Conservation (phyloP, 108 stramenopile genomes). For the Nitzschia putrida region DNA sequence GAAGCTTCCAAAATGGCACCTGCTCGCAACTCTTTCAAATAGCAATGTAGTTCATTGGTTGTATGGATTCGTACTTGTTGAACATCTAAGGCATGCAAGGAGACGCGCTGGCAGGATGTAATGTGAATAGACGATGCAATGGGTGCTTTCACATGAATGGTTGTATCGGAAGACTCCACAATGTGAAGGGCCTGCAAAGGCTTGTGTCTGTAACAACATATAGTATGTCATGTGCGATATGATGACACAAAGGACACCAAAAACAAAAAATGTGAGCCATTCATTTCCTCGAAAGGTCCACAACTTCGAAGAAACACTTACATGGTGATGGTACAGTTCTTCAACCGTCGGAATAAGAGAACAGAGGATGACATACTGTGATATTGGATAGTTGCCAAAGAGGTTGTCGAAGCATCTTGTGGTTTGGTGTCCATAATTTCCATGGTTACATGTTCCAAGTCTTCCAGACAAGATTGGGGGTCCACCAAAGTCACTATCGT, state of each 20-base stretch:
- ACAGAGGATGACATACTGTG: background rate
- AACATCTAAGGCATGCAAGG: conserved; percentile 8
- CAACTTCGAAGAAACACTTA: background rate
- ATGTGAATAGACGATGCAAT: conserved; percentile 33
- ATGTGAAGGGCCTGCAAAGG: conserved; percentile 11
- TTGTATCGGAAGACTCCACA: background rate
- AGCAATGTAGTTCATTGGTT: conserved; percentile 24
- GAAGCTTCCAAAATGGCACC: conserved; percentile 47
- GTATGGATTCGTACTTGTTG: conserved; percentile 50
- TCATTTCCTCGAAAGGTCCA: too few relatives aligned
- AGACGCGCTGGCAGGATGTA: conserved; percentile 26
- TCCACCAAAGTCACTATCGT: too few relatives aligned
- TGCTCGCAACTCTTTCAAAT: conserved; percentile 16
- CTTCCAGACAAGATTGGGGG: too few relatives aligned
- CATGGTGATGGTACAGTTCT: conserved; percentile 11
- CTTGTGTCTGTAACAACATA: conserved; percentile 12
- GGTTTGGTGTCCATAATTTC: too few relatives aligned
- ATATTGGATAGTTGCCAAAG: too few relatives aligned
- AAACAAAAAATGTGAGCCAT: background rate
- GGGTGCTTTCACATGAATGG: background rate
- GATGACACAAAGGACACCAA: background rate
- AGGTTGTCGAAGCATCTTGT: too few relatives aligned
- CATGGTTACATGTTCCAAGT: too few relatives aligned
- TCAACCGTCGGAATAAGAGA: background rate
- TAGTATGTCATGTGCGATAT: too few relatives aligned